phyloP scores from a whole-genome alignment of 1,284 basidiomycete genomes.

The Rhodotorula sp. region DNA sequence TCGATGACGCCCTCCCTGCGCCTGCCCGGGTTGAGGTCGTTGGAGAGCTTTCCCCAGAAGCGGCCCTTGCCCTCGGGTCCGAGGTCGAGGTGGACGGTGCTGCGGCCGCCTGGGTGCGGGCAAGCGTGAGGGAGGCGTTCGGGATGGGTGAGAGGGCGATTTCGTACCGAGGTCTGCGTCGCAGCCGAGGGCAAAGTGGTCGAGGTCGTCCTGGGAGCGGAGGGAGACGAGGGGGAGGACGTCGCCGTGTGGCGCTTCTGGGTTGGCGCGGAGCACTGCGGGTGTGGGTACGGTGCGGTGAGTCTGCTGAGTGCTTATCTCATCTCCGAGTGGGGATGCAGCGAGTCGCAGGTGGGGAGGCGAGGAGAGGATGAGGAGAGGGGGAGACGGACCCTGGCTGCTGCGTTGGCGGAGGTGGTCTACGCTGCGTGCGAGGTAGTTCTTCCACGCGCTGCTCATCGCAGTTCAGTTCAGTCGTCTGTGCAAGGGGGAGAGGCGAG shows the following conservation, averaged over 20 bases:
- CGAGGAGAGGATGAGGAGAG: background rate
- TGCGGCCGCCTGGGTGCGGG: conserved; percentile 64
- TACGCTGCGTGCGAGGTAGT: conserved; percentile 37
- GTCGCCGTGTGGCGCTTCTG: conserved; percentile 3
- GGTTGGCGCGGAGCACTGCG: conserved; percentile 34
- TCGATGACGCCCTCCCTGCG: conserved; percentile 55
- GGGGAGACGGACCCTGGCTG: conserved; percentile 17
- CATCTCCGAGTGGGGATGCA: no score
- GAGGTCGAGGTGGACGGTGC: conserved; percentile 67
- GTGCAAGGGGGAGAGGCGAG: background rate
- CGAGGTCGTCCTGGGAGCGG: conserved; percentile 62
- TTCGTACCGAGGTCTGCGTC: conserved; percentile 72
- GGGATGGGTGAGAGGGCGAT: background rate
- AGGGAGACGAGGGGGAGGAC: conserved; percentile 53
- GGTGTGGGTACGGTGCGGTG: no score
- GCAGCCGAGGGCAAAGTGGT: conserved; percentile 70
- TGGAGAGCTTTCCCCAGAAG: conserved; percentile 74
- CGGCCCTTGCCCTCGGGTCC: conserved; percentile 62
- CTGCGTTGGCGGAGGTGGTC: conserved; percentile 32
- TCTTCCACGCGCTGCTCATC: conserved; percentile 25
- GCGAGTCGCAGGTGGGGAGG: background rate
- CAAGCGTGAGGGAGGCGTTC: rapidly evolving
- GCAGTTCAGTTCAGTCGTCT: background rate
- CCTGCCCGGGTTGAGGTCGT: conserved; percentile 64
- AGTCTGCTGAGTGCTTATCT: no score